Evolutionary conservation across 2,329 filamentous ascomycete species (phyloP), one percentile per base, ranked within the genome.

Genomic region (Aspergillus aculeatinus): DNA sequence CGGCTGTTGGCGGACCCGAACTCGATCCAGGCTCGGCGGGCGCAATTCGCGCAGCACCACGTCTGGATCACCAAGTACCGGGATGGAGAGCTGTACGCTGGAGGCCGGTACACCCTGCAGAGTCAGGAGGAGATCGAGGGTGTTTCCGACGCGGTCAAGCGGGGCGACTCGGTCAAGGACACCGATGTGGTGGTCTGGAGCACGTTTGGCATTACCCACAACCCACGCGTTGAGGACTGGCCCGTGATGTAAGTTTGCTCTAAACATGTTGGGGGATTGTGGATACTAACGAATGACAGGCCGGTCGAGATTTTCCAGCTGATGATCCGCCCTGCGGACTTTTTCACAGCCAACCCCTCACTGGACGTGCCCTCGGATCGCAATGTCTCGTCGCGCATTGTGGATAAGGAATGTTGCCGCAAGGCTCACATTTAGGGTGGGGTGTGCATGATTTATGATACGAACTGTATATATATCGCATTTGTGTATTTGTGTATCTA

Each of bases 101-200:
- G 79, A n/a, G 83, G 83, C 0, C 78, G 79, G 39, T 84, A 84
- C 65, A 85, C 83, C 0, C 80, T 85, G 59, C 83, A 85, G 67
- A 76, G 75, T 51, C 74, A 79, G 19, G 68, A 77, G 47, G 75
- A 80, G 42, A 67, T 72, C 6, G 68, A 72, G 16, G 71, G 72
- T 33, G 71, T 75, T 5, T 66, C 73, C 1, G 73, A 74, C 60
- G 72, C 73, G 1, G 69, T 73, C 50, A 68, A 70, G 61, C 68
- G 70, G 0, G 69, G 72, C 11, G 71, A 74, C 5, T 58, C 64
- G 9, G 76, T 79, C 3, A 65, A 68, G 2, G 74, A 79, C 59
- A 71, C 76, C 5, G 77, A 80, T 62, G 74, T 80, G 5, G 77
- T 79, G 12, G 69, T 80, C 27, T 80, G 77, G 77, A 77, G 74